Evolutionary conservation across 495 filamentous ascomycete genomes (phyloP).

Genomic region (Talaromyces proteolyticus): DNA sequence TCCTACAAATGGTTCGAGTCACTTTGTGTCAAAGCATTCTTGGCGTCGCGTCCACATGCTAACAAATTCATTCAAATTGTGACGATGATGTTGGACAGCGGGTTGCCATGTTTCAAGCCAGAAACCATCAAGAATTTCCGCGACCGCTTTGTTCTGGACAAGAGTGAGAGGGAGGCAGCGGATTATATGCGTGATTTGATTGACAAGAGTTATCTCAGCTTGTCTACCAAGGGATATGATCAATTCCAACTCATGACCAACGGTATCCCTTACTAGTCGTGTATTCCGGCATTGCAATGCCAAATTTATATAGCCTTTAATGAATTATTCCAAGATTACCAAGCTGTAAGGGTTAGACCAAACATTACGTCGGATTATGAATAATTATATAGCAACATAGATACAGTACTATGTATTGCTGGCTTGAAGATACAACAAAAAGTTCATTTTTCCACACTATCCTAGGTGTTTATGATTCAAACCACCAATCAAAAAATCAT

Average conservation of each 20-base stretch:
- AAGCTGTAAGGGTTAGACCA: too few relatives aligned
- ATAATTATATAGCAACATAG: too few relatives aligned
- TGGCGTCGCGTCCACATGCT: constrained; percentile 80
- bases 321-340: too few relatives aligned
- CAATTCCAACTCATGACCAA: constrained; percentile 96
- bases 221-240: constrained; percentile 90
- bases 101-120: constrained; percentile 96
- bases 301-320: too few relatives aligned
- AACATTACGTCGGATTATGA: too few relatives aligned
- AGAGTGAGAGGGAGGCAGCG: constrained; percentile 88
- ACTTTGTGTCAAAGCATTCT: constrained; percentile 89
- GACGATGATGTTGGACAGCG: constrained; percentile 90
- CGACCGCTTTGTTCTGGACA: constrained; percentile 90
- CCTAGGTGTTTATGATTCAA: too few relatives aligned
- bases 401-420: too few relatives aligned
- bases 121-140: constrained; percentile 89
- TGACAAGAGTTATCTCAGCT: constrained; percentile 80
- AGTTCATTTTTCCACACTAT: too few relatives aligned
- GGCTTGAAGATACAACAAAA: too few relatives aligned
- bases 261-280: constrained; percentile 89
- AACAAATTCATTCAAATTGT: constrained; percentile 87
- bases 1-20: constrained; percentile 95
- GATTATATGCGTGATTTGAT: constrained; percentile 88
- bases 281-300: too few relatives aligned
- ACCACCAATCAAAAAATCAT: too few relatives aligned